Evolutionary conservation across 106 monocot species (phyloP), one percentile per base, ranked within the genome.

Genomic region (Gastrodia elata): DNA sequence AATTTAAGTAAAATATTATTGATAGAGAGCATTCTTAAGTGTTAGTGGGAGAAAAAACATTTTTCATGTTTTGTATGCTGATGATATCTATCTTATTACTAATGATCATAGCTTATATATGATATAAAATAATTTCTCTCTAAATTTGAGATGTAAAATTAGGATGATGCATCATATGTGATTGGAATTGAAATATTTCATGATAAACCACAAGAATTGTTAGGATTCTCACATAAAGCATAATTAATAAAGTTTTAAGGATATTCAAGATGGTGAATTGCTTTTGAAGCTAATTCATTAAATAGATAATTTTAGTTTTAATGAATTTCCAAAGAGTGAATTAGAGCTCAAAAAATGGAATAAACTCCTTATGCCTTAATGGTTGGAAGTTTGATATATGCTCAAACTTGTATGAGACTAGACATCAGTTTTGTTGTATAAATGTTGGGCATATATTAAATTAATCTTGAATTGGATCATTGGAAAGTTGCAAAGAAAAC

Each of bases 391-490:
- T 56, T 73, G 34, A 57, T 73, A 32, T 73, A 73, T 73, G 73
- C 73, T 20, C 55, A 73, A 38, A 73, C 22, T 36, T 74, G 59
- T 27, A 74, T 57, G 8, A 39, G 59, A 15, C 26, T 34, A 49
- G 48, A 68, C 32, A 70, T 77, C 24, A 56, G 18, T 70, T 74
- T 38, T 77, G 70, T 2, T 37, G 25, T 70, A 0, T 5, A 65
- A 39, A 70, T 77, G 77, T 25, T 77, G 33, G 70, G 70, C 2
- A 49, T 0, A 18, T 77, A 77, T 57, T 44, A 77, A 70, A 77
- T 55, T 70, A 70, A 77, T 70, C 26, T 39, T 26, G 13, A 37
- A 57, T 2, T 77, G 4, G 37, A 70, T 69, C 69, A 61, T 27
- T 40, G 38, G 22, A 64, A 39, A n/a, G 25, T 40, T 71, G 39